phyloP scores from a whole-genome alignment of 495 filamentous ascomycete species.

The Penicillium paxilli region DNA sequence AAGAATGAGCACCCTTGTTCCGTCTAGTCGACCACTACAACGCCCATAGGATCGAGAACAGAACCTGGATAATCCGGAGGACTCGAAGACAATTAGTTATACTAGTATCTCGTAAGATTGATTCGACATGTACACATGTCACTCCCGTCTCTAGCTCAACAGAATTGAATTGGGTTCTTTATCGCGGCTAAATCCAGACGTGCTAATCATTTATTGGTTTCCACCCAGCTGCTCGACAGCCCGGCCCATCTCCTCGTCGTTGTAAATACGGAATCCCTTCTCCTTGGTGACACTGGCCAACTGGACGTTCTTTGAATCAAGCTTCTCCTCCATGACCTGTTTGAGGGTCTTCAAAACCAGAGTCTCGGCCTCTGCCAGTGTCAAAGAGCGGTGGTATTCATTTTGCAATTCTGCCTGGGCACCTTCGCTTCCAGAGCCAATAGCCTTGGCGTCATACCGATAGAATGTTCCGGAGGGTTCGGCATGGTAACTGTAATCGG shows the following conservation, averaged over 20 bases:
- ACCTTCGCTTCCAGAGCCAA: conserved; percentile 93
- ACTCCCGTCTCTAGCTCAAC: background rate
- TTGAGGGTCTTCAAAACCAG: conserved; percentile 97
- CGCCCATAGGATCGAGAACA: too few relatives aligned
- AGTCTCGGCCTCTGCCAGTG: conserved; percentile 88
- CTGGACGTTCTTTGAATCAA: conserved; percentile 98
- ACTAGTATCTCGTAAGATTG: background rate
- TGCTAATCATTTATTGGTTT: conserved; percentile 38
- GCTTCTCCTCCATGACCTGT: conserved; percentile 99
- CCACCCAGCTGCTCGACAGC: conserved; percentile 73
- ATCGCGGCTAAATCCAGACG: background rate
- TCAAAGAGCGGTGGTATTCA: conserved; percentile 97
- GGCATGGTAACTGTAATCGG: conserved; percentile 74
- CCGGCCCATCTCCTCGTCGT: conserved; percentile 90
- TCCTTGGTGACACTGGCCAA: conserved; percentile 97
- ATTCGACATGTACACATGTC: background rate
- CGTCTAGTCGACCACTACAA: too few relatives aligned
- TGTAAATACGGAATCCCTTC: conserved; percentile 96
- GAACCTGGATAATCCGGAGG: too few relatives aligned
- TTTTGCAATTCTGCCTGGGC: conserved; percentile 98
- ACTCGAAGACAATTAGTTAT: too few relatives aligned
- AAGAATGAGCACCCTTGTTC: too few relatives aligned
- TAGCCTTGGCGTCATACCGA: conserved; percentile 98
- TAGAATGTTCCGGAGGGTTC: conserved; percentile 98
- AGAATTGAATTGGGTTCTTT: background rate